Evolutionary conservation across 352 stramenopile genomes (phyloP).

Genomic region (Globisporangium cederbergense): DNA sequence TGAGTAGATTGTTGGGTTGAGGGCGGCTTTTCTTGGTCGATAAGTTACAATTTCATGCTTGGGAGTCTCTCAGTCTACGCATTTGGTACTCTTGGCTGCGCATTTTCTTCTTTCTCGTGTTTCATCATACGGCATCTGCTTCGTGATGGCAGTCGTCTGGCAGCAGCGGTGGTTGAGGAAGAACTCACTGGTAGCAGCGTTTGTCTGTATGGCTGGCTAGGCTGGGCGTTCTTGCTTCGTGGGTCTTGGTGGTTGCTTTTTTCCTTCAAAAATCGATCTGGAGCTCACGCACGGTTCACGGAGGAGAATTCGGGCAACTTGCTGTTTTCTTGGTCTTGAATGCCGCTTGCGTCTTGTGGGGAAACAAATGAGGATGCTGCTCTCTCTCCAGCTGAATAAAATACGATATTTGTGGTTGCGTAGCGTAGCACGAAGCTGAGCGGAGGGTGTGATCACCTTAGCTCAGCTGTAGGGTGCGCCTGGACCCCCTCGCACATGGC

Average conservation of each 20-base stretch:
- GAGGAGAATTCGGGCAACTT: too few relatives aligned
- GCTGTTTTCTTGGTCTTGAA: too few relatives aligned
- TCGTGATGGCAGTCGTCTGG: neutral
- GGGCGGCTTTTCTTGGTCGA: neutral
- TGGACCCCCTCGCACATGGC: neutral
- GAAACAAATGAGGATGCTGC: neutral
- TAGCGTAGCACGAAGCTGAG: neutral
- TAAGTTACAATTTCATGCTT: constrained; percentile 5
- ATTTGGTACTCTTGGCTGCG: neutral
- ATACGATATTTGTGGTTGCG: neutral
- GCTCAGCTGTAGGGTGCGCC: constrained; percentile 12
- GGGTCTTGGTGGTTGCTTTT: neutral
- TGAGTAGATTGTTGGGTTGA: too few relatives aligned
- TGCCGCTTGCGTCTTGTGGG: neutral
- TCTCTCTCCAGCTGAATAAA: constrained; percentile 7
- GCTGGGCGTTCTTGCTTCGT: neutral
- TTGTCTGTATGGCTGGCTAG: neutral
- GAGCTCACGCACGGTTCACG: too few relatives aligned
- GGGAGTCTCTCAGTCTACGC: neutral
- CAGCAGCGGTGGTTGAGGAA: too few relatives aligned
- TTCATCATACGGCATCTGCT: neutral
- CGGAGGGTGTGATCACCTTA: too few relatives aligned
- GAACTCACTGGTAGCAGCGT: too few relatives aligned
- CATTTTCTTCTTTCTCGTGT: neutral
- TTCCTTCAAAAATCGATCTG: neutral